Evolutionary conservation across 192 early-diverging fungal species (phyloP).

Genomic region (Thamnidium elegans): DNA sequence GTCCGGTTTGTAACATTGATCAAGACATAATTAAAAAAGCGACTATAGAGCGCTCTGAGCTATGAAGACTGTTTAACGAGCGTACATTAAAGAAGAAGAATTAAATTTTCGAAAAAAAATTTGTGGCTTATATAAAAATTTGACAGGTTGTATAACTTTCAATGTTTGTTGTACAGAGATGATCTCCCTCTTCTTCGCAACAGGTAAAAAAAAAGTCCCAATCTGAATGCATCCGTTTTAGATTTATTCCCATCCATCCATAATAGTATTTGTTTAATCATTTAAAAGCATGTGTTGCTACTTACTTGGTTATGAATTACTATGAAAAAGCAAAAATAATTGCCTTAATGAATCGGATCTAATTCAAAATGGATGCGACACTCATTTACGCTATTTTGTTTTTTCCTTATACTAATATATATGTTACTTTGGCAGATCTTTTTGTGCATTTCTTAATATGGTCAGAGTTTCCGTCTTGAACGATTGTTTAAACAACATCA

Average conservation of each 20-base stretch:
- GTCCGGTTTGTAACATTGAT: too few species aligned
- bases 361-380: not conserved
- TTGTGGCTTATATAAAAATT: not conserved
- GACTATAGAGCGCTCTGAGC: too few species aligned
- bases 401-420: not conserved
- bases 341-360: not conserved
- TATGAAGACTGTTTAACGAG: too few species aligned
- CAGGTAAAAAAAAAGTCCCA: not conserved
- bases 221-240: not conserved
- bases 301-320: not conserved
- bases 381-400: not conserved
- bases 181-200: constrained; percentile 6
- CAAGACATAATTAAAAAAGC: too few species aligned
- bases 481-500: constrained; percentile 98
- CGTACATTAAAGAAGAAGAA: too few species aligned
- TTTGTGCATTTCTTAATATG: constrained; percentile 58
- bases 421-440: not conserved
- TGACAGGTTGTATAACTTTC: not conserved
- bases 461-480: constrained; percentile 94
- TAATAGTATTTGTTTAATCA: not conserved
- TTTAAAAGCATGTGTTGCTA: not conserved
- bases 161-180: not conserved
- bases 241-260: not conserved
- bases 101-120: too few species aligned
- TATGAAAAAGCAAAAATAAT: constrained; percentile 1